Evolutionary conservation across 225 moss, liverwort and hornwort species (phyloP).

Genomic region (Physcomitrium patens): DNA sequence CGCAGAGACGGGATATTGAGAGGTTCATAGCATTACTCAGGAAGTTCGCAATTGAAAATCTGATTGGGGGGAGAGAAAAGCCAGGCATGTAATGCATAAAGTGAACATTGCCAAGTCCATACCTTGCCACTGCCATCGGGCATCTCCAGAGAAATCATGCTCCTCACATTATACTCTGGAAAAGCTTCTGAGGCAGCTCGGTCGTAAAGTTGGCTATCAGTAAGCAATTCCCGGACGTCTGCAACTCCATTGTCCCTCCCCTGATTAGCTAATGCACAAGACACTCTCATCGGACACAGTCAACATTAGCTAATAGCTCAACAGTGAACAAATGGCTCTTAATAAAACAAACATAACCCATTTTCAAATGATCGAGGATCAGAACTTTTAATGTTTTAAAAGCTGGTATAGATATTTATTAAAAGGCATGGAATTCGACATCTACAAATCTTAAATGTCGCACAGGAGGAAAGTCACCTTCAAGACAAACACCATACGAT

Average conservation of each 20-base stretch:
- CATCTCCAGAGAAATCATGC: slow-evolving; percentile 87
- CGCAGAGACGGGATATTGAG: neutral
- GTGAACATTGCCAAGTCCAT: neutral
- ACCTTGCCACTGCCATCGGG: slow-evolving; percentile 94
- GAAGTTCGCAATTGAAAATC: neutral
- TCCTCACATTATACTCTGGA: slow-evolving; percentile 83
- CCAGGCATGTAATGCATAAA: slow-evolving; percentile 1
- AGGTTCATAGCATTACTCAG: neutral
- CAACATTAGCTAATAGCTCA: neutral
- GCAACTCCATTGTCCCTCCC: slow-evolving; percentile 28
- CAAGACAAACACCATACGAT: too few species aligned
- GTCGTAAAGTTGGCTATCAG: slow-evolving; percentile 60
- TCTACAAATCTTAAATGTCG: too few species aligned
- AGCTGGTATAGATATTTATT: too few species aligned
- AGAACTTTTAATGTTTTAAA: too few species aligned
- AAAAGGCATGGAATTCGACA: too few species aligned
- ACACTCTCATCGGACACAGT: neutral
- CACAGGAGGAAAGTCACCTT: too few species aligned
- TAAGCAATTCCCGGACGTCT: slow-evolving; percentile 86
- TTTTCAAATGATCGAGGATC: too few species aligned
- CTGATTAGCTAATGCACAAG: slow-evolving; percentile 4
- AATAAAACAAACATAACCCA: too few species aligned
- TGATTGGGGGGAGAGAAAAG: neutral
- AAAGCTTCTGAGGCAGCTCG: slow-evolving; percentile 78
- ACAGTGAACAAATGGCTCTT: too few species aligned